Conservation (phyloP, 768 basidiomycete species). For the Myochromella boudieri region DNA sequence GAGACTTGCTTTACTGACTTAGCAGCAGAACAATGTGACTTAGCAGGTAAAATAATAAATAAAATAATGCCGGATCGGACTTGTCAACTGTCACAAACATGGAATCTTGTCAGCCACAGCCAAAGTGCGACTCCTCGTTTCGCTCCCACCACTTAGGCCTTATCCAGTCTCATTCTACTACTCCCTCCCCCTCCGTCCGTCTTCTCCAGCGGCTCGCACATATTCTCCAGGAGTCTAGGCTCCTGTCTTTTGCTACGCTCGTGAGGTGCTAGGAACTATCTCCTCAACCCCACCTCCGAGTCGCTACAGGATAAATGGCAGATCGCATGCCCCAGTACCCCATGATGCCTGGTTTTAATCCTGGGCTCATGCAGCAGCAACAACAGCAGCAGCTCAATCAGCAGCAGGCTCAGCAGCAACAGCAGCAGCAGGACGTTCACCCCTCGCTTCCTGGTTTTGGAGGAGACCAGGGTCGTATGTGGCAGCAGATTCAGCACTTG, state of each 20-base stretch:
- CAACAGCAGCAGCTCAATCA: constrained; percentile 43
- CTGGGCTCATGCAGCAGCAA: constrained; percentile 43
- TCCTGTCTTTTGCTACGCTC: constrained; percentile 22
- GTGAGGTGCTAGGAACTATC: constrained; percentile 28
- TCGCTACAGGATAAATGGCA: constrained; percentile 50
- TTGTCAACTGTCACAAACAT: constrained; percentile 47
- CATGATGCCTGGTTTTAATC: constrained; percentile 53
- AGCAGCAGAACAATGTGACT: constrained; percentile 1
- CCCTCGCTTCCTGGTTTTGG: constrained; percentile 42
- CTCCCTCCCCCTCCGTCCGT: constrained; percentile 25
- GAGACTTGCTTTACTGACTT: no score
- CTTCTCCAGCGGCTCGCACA: constrained; percentile 12
- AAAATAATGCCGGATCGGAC: constrained; percentile 13
- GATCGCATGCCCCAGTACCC: constrained; percentile 57
- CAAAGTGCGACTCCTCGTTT: constrained; percentile 48
- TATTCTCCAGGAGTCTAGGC: constrained; percentile 12
- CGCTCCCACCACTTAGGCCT: constrained; percentile 60
- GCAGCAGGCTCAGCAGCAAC: constrained; percentile 36
- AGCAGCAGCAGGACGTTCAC: constrained; percentile 37
- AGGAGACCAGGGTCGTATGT: constrained; percentile 54
- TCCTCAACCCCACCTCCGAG: constrained; percentile 25
- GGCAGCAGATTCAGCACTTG: constrained; percentile 56
- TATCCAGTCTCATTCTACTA: constrained; percentile 28
- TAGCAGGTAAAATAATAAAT: constrained; percentile 3
- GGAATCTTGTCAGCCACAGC: constrained; percentile 44